These are phyloP conservation scores for Closterium sp. DNA, from an alignment of 139 green algal genomes.

Conservation along the genomic window DNA sequence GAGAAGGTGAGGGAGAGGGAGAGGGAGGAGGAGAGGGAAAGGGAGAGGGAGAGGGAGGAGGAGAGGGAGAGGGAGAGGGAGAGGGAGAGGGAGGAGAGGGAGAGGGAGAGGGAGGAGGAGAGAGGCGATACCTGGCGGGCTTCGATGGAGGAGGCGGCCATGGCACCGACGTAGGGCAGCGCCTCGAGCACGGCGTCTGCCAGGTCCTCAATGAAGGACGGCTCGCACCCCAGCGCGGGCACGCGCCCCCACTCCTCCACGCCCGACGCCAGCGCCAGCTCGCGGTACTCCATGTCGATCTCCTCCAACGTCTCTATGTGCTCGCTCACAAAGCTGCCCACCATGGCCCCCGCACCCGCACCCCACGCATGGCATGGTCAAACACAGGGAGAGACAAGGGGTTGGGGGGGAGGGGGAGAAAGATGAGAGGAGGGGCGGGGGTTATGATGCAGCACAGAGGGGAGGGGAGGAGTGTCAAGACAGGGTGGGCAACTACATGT, in stretches of 20 bases:
- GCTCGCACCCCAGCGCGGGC: conserved; percentile 91
- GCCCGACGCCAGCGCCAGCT: conserved; percentile 79
- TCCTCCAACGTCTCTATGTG: conserved; percentile 99
- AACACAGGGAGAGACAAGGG: no score
- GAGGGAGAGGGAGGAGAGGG: neutral
- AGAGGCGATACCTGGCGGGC: conserved; percentile 15
- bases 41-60: no score
- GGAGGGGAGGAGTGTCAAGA: no score
- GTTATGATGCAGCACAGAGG: no score
- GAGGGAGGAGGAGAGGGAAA: neutral
- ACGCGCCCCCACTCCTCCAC: conserved; percentile 90
- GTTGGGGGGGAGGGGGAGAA: no score
- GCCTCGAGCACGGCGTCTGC: conserved; percentile 88
- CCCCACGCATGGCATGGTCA: no score
- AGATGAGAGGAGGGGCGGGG: no score
- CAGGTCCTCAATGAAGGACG: conserved; percentile 92
- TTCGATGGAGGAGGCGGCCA: conserved; percentile 56
- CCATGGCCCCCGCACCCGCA: no score
- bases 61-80: neutral
- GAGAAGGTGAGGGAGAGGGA: no score
- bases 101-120: no score
- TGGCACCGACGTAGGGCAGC: conserved; percentile 83
- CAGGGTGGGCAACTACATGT: no score
- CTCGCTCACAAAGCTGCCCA: conserved; percentile 87
- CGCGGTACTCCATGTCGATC: conserved; percentile 97